phyloP scores from a whole-genome alignment of 192 early-diverging fungal species.

The Podila epicladia region DNA sequence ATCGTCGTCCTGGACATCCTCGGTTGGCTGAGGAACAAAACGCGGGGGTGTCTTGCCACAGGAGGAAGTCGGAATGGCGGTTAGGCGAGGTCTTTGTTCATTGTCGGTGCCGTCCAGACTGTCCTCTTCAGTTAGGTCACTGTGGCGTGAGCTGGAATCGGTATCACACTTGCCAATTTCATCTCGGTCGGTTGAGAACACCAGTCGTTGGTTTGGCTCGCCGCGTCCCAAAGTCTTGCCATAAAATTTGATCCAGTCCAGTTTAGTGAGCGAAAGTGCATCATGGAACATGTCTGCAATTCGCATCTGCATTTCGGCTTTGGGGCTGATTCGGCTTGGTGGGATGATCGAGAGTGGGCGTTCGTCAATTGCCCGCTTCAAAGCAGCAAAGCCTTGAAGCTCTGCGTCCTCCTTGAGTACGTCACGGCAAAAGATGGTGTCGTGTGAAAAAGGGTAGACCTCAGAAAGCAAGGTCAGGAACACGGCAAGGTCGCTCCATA shows the following conservation, averaged over 20 bases:
- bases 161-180: neutral
- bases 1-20: neutral
- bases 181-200: slow-evolving; percentile 26
- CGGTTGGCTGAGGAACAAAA: too few relatives aligned
- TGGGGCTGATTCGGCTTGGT: slow-evolving; percentile 43
- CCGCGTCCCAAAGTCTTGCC: slow-evolving; percentile 5
- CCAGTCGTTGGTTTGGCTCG: slow-evolving; percentile 19
- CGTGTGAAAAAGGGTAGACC: slow-evolving; percentile 27
- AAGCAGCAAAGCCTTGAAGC: slow-evolving; percentile 51
- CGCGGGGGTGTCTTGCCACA: too few relatives aligned
- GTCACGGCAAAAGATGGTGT: slow-evolving; percentile 44
- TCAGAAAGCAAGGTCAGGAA: slow-evolving; percentile 27
- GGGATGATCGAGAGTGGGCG: slow-evolving; percentile 48
- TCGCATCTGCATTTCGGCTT: slow-evolving; percentile 51
- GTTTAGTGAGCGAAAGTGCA: slow-evolving; percentile 23
- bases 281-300: slow-evolving; percentile 49
- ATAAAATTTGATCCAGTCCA: slow-evolving; percentile 38
- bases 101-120: neutral
- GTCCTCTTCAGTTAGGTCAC: neutral
- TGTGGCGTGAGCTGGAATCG: slow-evolving; percentile 11
- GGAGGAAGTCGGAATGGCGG: too few relatives aligned
- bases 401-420: slow-evolving; percentile 55
- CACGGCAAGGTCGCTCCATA: slow-evolving; percentile 17
- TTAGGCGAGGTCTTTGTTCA: neutral
- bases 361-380: slow-evolving; percentile 47